Conservation (phyloP, 352 stramenopile genomes). For the Globisporangium cederbergense region DNA sequence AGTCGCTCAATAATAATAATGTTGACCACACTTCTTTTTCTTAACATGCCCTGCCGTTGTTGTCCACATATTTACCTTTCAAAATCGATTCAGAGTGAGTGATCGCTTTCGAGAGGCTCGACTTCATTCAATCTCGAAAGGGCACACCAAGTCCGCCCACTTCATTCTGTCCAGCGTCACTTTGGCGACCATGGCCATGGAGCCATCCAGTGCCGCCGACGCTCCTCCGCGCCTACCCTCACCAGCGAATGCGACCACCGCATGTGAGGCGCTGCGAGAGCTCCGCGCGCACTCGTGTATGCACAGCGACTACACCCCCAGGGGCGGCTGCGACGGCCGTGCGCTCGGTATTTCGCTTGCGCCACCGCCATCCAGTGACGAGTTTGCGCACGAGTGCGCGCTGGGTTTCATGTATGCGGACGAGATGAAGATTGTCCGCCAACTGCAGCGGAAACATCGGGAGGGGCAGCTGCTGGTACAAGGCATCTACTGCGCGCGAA, state of each 20-base stretch:
- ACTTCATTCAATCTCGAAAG: slow-evolving; percentile 14
- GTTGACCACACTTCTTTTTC: slow-evolving; percentile 1
- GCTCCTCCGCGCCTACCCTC: not conserved
- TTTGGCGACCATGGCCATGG: slow-evolving; percentile 5
- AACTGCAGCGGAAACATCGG: slow-evolving; percentile 36
- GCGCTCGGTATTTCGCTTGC: slow-evolving; percentile 28
- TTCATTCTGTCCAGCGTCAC: not conserved
- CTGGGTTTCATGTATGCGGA: slow-evolving; percentile 48
- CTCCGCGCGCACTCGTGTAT: slow-evolving; percentile 27
- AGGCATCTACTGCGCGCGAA: slow-evolving; percentile 55
- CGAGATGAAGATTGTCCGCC: slow-evolving; percentile 56
- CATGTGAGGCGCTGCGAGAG: slow-evolving; percentile 20
- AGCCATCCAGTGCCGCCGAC: not conserved
- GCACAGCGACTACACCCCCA: not conserved
- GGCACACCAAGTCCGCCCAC: slow-evolving; percentile 1
- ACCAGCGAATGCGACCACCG: not conserved
- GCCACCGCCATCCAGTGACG: slow-evolving; percentile 24
- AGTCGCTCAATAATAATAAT: not conserved
- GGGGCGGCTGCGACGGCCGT: slow-evolving; percentile 9
- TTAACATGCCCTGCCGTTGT: not conserved
- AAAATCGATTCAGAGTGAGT: not conserved
- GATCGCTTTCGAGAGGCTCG: slow-evolving; percentile 11
- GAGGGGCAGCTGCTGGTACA: slow-evolving; percentile 36
- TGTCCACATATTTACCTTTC: not conserved
- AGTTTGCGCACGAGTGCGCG: slow-evolving; percentile 51